Percentiles rank a stretch among this genome's conserved stretches.
These are phyloP conservation scores for Eucalyptus albens DNA, from an alignment of 345 rosid species.

Conservation along the genomic window DNA sequence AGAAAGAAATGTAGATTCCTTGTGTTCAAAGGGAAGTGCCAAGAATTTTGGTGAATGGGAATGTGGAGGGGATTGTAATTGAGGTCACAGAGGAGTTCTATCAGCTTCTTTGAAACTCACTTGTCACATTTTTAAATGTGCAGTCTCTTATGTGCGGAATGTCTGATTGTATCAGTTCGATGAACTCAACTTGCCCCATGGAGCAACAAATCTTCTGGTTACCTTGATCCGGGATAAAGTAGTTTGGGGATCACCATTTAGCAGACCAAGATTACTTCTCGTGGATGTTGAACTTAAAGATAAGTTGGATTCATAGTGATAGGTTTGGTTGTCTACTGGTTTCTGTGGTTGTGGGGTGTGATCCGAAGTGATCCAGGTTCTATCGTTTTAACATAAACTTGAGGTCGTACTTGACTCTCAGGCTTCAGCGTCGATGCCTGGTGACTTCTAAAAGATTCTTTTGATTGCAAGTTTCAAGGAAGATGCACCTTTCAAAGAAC, in stretches of 20 bases:
- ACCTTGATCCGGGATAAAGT: background rate
- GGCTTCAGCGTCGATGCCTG: background rate
- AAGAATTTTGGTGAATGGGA: background rate
- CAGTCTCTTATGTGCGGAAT: background rate
- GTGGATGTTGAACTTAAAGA: background rate
- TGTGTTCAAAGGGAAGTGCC: background rate
- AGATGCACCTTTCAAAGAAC: background rate
- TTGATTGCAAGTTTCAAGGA: background rate
- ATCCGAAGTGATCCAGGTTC: background rate
- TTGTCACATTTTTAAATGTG: background rate
- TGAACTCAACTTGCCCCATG: background rate
- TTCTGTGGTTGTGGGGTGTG: background rate
- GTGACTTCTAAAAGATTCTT: background rate
- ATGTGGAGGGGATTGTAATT: background rate
- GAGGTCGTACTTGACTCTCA: background rate
- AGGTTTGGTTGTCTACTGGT: background rate
- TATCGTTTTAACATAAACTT: background rate
- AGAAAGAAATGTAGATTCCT: background rate
- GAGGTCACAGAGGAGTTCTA: background rate
- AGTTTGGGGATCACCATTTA: background rate
- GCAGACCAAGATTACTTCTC: background rate
- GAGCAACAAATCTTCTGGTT: background rate
- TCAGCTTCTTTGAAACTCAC: background rate
- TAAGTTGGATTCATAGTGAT: background rate
- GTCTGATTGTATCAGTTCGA: background rate